Evolutionary conservation across 352 stramenopile species (phyloP), one percentile per base, ranked within the genome.

Genomic region (Hyphochytrium catenoides): DNA sequence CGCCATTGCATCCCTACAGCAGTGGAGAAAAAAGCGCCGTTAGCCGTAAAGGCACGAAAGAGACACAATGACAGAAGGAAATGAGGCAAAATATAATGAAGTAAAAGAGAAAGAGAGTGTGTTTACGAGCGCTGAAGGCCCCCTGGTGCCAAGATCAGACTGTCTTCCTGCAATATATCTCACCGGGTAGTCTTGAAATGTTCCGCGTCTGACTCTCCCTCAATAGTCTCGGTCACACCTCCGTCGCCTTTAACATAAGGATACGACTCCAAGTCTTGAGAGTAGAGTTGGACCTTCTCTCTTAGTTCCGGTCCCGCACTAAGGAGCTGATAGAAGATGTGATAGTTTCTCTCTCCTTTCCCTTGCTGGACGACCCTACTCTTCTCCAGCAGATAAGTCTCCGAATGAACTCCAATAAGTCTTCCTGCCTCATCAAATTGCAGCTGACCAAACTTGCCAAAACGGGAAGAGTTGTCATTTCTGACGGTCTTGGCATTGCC

Each of bases 241-340:
- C 24, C 14, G 6, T 16, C 22, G 28, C 38, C 38, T 4, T 26
- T 40, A 21, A 8, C 3, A 4, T 22, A 11, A 36, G 16, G 3
- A 21, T 34, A 94, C 29, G 84, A 62, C 22, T 64, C 58, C 11
- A 72, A 54, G 27, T 66, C 41, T 41, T 70, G 52, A 6, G 78
- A 59, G 4, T 58, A 51, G n/a, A 91, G 53, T 26, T 77, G 52
- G 5, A 79, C 56, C 21, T 64, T 57, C 16, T 53, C 36, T 6
- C 52, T 68, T 36, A 60, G 54, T 21, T 66, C 50, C 11, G 59
- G 57, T 0, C 52, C 48, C 0, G 63, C 57, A 11, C 65, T 62
- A 7, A 82, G 52, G 22, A 97, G 47, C 44, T 96, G 74, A 60
- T 97, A 98, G 51, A 98, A 97, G 35, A 97, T 91, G 56, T 98